Percentiles rank a stretch among this genome's conserved stretches.
phyloP scores from a whole-genome alignment of 257 asterid genomes.

The Verbascum thapsus region DNA sequence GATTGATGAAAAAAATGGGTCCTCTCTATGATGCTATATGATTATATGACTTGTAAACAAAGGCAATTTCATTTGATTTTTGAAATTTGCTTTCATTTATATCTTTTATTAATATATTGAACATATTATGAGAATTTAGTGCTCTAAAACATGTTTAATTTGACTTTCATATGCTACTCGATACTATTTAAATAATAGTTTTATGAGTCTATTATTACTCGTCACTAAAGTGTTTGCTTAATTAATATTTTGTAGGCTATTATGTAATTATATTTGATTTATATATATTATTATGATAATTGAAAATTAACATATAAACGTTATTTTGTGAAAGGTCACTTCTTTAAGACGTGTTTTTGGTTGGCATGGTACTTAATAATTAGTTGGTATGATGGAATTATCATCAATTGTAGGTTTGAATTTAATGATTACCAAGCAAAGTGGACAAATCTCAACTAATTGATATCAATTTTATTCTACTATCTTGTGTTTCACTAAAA shows the following conservation, averaged over 20 bases:
- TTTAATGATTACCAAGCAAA: conserved; percentile 27
- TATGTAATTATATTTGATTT: too few species aligned
- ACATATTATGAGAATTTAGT: too few species aligned
- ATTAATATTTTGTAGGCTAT: too few species aligned
- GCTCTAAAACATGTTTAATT: too few species aligned
- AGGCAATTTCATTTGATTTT: conserved; percentile 25
- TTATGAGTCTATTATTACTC: neutral
- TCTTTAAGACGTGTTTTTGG: neutral
- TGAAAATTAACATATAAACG: too few species aligned
- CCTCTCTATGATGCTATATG: conserved; percentile 31
- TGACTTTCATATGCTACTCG: too few species aligned
- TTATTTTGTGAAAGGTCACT: neutral
- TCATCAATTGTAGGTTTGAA: conserved; percentile 19
- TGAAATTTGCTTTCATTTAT: too few species aligned
- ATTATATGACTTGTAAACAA: conserved; percentile 36
- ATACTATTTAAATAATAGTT: neutral
- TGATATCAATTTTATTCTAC: neutral
- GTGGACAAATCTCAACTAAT: conserved; percentile 26
- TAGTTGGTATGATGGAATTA: conserved; percentile 27
- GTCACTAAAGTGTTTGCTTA: too few species aligned
- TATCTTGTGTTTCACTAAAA: neutral
- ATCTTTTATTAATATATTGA: neutral
- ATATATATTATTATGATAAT: too few species aligned
- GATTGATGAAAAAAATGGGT: conserved; percentile 35
- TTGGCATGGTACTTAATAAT: conserved; percentile 2